Evolutionary conservation across 176 grass and related monocot species (phyloP), one percentile per base, ranked within the genome.

Genomic region (Calamus simplicifolius): DNA sequence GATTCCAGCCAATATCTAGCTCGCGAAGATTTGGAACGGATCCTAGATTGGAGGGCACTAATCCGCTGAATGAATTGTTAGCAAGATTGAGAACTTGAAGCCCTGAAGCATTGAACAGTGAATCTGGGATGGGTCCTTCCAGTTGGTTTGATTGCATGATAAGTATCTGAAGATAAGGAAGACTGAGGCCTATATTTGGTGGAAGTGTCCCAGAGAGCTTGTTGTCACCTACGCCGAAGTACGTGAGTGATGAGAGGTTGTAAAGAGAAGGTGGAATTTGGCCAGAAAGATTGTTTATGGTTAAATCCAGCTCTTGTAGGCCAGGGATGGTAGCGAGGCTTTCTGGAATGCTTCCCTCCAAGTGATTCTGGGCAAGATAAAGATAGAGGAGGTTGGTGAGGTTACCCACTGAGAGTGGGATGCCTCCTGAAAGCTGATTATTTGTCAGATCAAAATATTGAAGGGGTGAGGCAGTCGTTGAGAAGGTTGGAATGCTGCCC

Each of bases 291-390:
- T 58, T 25, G 50, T 84, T 84, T 31, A 56, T 27, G 30, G 76
- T 51, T 48, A 85, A 73, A 23, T 71, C 62, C 19, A 80, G 49
- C 25, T 16, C 43, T 29, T 57, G 6, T 13, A 85, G 25, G 17
- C 25, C 5, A 19, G 55, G 25, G 19, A 72, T 69, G 1, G 16
- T 61, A 58, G 61, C 50, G 61, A 80, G 14, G 57, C 77, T 78
- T 25, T 80, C 66, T 25, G 81, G 81, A 19, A 85, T 85, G 38
- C 31, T 60, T 25, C 81, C 81, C 29, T 75, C 81, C 38, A 85
- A 67, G 1, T 52, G 12, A 38, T 85, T 85, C 12, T 61, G 21
- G 3, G 61, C 71, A 64, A 80, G 77, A 17, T 19, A 27, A 2
- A 85, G 27, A 43, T 4, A 8, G 62, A 61, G 1, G 14, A 85